Evolutionary conservation across 2,329 filamentous ascomycete genomes (phyloP).

Genomic region (Microcyclospora pomicola): DNA sequence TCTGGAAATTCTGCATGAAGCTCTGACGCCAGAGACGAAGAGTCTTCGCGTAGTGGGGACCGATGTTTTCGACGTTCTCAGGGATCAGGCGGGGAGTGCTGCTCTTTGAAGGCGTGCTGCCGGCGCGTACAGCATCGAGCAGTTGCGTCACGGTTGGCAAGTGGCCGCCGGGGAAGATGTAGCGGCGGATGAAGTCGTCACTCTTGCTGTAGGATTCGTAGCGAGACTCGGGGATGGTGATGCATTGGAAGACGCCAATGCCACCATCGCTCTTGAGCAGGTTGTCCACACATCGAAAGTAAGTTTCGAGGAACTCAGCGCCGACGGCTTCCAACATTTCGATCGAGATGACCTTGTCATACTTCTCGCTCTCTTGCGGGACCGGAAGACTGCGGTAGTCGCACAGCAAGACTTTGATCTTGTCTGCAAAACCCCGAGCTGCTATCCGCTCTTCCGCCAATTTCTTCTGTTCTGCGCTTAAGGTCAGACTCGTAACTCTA

Average conservation of each 20-base stretch:
- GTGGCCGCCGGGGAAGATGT: slow-evolving; percentile 69
- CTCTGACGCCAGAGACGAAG: slow-evolving; percentile 54
- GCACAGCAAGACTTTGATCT: slow-evolving; percentile 50
- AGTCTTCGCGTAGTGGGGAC: slow-evolving; percentile 58
- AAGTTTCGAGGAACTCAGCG: slow-evolving; percentile 50
- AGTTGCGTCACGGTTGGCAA: slow-evolving; percentile 53
- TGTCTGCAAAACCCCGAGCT: slow-evolving; percentile 44
- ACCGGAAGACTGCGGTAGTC: slow-evolving; percentile 53
- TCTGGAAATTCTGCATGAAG: slow-evolving; percentile 50
- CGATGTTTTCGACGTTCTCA: slow-evolving; percentile 57
- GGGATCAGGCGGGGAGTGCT: slow-evolving; percentile 39
- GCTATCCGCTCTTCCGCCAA: slow-evolving; percentile 52
- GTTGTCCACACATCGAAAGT: slow-evolving; percentile 50
- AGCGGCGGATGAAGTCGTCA: slow-evolving; percentile 62
- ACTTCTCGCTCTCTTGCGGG: slow-evolving; percentile 30
- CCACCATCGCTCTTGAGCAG: slow-evolving; percentile 53
- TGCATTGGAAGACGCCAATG: slow-evolving; percentile 60
- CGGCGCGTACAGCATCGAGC: slow-evolving; percentile 47
- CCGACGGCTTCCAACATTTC: slow-evolving; percentile 70
- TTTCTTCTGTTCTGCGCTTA: slow-evolving; percentile 55
- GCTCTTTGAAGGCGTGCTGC: slow-evolving; percentile 33
- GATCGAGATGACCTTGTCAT: slow-evolving; percentile 60
- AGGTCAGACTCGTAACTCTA: slow-evolving; percentile 52
- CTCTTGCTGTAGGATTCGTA: slow-evolving; percentile 52
- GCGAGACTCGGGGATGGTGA: slow-evolving; percentile 57